Evolutionary conservation across 805 yeast species (phyloP), one percentile per base, ranked within the genome.

Genomic region (Vanderwaltozyma verrucispora): DNA sequence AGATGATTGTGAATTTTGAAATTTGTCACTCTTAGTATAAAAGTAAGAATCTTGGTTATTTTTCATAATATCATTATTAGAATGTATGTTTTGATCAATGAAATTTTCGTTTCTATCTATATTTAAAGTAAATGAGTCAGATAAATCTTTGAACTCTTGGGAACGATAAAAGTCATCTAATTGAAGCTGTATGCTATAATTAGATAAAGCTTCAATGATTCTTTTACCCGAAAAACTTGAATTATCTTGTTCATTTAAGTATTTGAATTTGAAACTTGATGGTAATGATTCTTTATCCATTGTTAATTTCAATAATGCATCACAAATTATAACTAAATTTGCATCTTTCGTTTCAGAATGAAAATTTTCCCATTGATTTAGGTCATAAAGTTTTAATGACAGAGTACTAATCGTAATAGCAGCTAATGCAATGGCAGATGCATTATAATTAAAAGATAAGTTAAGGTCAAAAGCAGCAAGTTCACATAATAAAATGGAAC

Each of bases 401-500:
- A 66, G 60, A 17, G 63, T 53, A 19, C 73, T 68, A 30, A 77
- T 42, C 26, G 66, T 50, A 26, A 71, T 59, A 5, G 81, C 67
- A 31, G 80, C 73, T 40, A 71, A 63, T 31, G 80, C 69, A 36
- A 73, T 61, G 30, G 68, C 59, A 26, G 69, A 64, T 7, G 67
- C 53, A 3, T 70, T 53, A 46, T 60, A 72, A 44, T 67, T 67
- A 53, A 74, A 71, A 39, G 76, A 71, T 40, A 79, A 60, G 41
- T 69, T 70, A 35, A 74, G 70, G 52, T 77, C 73, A 55, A 80
- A 78, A 42, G 75, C 77, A 38, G 77, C 68, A 48, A 80, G 61
- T 52, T 80, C 87, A 49, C 86, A 77, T 32, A 80, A 55, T 60
- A 75, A 75, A 41, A 74, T 60, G 13, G 84, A 68, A 41, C 80